A percentile compares a stretch with the other conserved stretches of the same genome.
Conservation (phyloP, 2,329 filamentous ascomycete genomes). For the Seiridium cupressi region DNA sequence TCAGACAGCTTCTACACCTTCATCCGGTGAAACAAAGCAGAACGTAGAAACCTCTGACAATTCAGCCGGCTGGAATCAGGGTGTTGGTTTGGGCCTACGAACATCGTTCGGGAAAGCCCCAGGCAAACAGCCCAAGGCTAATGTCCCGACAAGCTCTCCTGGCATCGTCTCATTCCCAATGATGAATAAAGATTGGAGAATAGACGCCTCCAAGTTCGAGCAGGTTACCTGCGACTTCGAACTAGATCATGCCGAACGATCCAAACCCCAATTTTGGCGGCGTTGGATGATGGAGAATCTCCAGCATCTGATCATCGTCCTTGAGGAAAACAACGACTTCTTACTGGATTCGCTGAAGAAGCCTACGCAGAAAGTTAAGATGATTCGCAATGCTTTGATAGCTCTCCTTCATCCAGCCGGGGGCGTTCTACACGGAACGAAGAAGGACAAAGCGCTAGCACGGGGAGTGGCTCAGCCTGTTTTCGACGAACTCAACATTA, state of each 20-base stretch:
- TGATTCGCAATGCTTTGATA: neutral
- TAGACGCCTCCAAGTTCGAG: constrained; percentile 5
- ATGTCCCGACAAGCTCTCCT: neutral
- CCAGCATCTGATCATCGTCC: neutral
- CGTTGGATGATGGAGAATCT: neutral
- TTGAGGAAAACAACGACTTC: neutral
- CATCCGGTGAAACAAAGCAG: neutral
- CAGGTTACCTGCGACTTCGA: neutral
- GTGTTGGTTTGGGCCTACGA: constrained; percentile 21
- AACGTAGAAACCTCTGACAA: neutral
- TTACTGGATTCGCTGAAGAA: neutral
- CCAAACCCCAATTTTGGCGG: neutral
- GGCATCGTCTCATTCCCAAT: neutral
- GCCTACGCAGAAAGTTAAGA: neutral
- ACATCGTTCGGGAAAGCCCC: constrained; percentile 21
- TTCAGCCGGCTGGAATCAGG: constrained; percentile 24
- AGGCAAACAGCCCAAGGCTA: neutral
- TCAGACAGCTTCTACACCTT: neutral
- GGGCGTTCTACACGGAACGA: neutral
- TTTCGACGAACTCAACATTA: neutral
- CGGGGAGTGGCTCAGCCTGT: neutral
- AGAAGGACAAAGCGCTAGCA: neutral
- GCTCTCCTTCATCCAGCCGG: neutral
- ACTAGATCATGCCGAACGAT: neutral
- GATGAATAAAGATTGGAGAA: neutral